phyloP scores from a whole-genome alignment of 805 yeast genomes.

The Cyberlindnera americana region DNA sequence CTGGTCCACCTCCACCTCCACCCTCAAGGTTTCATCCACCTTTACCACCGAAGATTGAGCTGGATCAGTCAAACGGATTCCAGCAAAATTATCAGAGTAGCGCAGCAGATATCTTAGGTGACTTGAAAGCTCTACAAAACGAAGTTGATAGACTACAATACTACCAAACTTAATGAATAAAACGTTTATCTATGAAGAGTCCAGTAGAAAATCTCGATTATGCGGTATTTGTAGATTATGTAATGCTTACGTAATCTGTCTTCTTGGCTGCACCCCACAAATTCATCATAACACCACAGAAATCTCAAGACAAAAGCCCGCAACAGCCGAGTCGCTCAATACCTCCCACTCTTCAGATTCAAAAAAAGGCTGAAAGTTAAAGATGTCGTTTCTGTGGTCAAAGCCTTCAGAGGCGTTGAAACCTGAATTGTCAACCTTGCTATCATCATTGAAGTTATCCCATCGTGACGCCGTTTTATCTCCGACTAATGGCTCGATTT shows the following conservation, averaged over 20 bases:
- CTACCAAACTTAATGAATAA: neutral
- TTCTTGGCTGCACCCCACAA: no score
- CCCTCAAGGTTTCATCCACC: conserved; percentile 17
- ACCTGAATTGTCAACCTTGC: conserved; percentile 30
- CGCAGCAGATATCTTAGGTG: conserved; percentile 53
- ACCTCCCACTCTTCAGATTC: no score
- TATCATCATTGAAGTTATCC: conserved; percentile 34
- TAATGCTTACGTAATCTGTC: no score
- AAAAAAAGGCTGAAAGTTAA: no score
- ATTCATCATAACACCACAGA: no score
- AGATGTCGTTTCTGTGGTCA: conserved; percentile 1
- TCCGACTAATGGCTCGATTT: conserved; percentile 45
- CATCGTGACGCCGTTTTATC: conserved; percentile 41
- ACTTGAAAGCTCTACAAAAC: conserved; percentile 61
- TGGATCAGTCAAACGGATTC: no score
- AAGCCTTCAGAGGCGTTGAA: neutral
- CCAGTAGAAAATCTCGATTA: no score
- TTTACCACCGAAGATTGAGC: conserved; percentile 23
- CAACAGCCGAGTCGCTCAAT: no score
- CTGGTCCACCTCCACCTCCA: conserved; percentile 17
- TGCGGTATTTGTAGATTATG: no score
- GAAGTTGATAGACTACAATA: conserved; percentile 56
- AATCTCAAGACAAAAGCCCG: no score
- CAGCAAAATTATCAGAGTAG: conserved; percentile 26
- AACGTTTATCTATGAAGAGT: no score